Conservation (phyloP, 805 yeast genomes). For the Barnettozyma sp. region DNA sequence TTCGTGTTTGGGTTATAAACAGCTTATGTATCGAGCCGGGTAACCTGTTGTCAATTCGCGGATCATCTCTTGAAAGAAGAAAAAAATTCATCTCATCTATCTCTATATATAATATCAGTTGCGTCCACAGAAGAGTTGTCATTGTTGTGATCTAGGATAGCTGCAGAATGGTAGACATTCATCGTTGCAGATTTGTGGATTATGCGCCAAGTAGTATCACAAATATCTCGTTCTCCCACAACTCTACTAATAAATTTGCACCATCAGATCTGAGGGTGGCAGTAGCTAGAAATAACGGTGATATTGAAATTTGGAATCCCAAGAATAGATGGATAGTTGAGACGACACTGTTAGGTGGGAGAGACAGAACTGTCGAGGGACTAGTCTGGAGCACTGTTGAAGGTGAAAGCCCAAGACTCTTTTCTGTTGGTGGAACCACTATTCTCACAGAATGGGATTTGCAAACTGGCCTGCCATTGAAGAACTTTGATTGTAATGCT, state of each 20-base stretch:
- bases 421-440: slow-evolving; percentile 93
- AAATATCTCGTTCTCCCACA: slow-evolving; percentile 68
- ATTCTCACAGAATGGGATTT: slow-evolving; percentile 90
- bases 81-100: no score
- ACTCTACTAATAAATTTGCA: slow-evolving; percentile 39
- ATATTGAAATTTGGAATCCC: slow-evolving; percentile 94
- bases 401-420: slow-evolving; percentile 57
- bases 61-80: slow-evolving; percentile 2
- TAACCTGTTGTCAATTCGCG: not conserved
- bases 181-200: slow-evolving; percentile 89
- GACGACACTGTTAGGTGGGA: slow-evolving; percentile 63
- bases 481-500: slow-evolving; percentile 81
- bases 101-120: slow-evolving; percentile 13
- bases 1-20: no score
- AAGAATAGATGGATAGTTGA: slow-evolving; percentile 78
- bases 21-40: no score
- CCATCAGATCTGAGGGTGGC: slow-evolving; percentile 68
- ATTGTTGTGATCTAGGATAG: no score
- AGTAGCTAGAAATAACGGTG: slow-evolving; percentile 90
- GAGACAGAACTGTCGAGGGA: slow-evolving; percentile 83
- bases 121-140: slow-evolving; percentile 6
- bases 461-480: slow-evolving; percentile 59
- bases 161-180: slow-evolving; percentile 34
- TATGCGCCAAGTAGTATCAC: slow-evolving; percentile 81
- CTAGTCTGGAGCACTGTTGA: slow-evolving; percentile 63